Evolutionary conservation across 306 rosid species (phyloP), one percentile per base, ranked within the genome.

Genomic region (Quillaja saponaria): DNA sequence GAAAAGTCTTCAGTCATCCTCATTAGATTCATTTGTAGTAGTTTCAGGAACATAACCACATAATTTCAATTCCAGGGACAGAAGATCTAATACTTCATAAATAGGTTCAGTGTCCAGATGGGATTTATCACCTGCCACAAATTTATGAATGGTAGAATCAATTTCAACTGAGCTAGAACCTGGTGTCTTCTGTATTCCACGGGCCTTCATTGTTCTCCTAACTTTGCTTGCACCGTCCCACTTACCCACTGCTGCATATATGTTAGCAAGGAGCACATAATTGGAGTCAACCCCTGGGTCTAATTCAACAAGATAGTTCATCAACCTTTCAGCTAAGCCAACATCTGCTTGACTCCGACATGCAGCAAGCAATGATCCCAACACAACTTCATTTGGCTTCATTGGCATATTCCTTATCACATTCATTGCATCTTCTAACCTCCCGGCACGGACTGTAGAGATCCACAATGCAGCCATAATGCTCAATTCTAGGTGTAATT

Each of bases 361-460:
- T 14, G 95, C 91, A 41, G 98, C 98, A 13, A 88, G 78, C 81
- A 88, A 78, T 34, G 98, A 91, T 64, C 98, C 98, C 55, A 91
- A 35, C 9, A 91, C 85, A 57, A 88, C 88, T 77, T 84, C 92
- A 62, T 91, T 88, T 7, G 95, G 98, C 76, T 80, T 84, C 90
- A 91, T 64, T 9, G 95, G 87, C 97, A 91, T 88, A 6, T 53
- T 82, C 74, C 79, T 66, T 14, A 86, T 66, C 51, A 86, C 81
- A 61, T 77, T 60, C 75, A 77, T 57, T 7, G 96, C 95, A 38
- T 86, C 92, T 51, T 82, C 80, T 69, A 88, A 73, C 80, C 88
- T 84, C 69, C 96, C 98, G 1, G 95, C 88, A 19, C 95, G 87
- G 87, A 64, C 92, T 82, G 41, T 86, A 85, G 42, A 88, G 90